A percentile compares a stretch with the other conserved stretches of the same genome.
phyloP scores from a whole-genome alignment of 2,329 filamentous ascomycete species.

The Rutstroemia sp. region DNA sequence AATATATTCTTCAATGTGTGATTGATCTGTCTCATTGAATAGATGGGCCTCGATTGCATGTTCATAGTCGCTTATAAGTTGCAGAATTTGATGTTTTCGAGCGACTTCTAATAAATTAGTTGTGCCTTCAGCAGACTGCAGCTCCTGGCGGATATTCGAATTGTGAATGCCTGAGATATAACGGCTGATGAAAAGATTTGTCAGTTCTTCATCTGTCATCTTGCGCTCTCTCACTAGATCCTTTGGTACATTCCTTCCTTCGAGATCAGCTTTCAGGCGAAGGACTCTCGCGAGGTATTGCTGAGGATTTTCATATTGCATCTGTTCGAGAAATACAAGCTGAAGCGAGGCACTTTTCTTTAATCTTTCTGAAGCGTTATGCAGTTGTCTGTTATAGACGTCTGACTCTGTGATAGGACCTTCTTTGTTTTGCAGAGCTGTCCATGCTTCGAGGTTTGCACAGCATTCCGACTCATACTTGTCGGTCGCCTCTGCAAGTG shows the following conservation, averaged over 20 bases:
- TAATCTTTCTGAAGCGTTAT: constrained; percentile 40
- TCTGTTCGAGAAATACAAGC: constrained; percentile 46
- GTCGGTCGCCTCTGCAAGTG: constrained; percentile 31
- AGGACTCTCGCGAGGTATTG: constrained; percentile 42
- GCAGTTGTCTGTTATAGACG: constrained; percentile 46
- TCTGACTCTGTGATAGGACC: constrained; percentile 37
- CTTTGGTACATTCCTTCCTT: constrained; percentile 15
- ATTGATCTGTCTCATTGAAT: constrained; percentile 35
- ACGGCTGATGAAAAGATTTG: constrained; percentile 32
- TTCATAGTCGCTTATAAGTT: constrained; percentile 50
- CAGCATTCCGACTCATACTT: constrained; percentile 33
- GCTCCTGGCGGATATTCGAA: constrained; percentile 36
- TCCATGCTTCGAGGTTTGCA: constrained; percentile 39
- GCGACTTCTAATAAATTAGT: constrained; percentile 32
- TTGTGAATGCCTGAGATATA: constrained; percentile 49
- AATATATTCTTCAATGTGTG: constrained; percentile 43
- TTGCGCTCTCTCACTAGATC: constrained; percentile 5
- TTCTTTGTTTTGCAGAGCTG: constrained; percentile 30
- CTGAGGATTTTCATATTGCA: constrained; percentile 42
- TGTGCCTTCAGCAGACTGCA: constrained; percentile 25
- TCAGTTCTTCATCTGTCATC: constrained; percentile 11
- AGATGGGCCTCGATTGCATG: constrained; percentile 41
- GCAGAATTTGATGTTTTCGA: constrained; percentile 43
- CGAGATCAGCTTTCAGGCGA: constrained; percentile 34
- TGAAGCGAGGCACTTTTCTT: constrained; percentile 47